phyloP scores from a whole-genome alignment of 2,329 filamentous ascomycete species.

The Zarea fungicola region DNA sequence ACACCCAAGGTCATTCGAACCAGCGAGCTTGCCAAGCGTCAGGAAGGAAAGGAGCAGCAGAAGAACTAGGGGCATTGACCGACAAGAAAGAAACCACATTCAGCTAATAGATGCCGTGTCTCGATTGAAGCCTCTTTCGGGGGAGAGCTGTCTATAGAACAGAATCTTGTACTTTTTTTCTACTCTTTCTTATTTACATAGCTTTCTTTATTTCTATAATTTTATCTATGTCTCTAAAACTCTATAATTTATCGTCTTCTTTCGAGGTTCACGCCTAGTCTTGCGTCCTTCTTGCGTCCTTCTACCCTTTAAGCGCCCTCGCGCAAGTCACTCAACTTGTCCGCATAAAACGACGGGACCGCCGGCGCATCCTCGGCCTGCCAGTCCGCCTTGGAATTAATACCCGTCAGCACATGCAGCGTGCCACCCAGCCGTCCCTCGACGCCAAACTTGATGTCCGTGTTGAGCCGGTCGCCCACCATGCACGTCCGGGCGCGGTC shows the following conservation, averaged over 20 bases:
- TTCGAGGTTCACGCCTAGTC: not conserved
- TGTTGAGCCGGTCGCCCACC: constrained; percentile 90
- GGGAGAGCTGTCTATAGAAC: too few relatives aligned
- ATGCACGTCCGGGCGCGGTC: constrained; percentile 84
- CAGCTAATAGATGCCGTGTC: too few relatives aligned
- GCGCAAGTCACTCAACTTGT: constrained; percentile 72
- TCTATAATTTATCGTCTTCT: constrained; percentile 1
- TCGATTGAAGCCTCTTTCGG: too few relatives aligned
- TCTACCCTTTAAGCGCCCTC: constrained; percentile 17
- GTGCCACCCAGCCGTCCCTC: constrained; percentile 89
- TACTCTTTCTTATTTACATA: too few relatives aligned
- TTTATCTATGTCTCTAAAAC: too few relatives aligned
- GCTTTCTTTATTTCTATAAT: too few relatives aligned
- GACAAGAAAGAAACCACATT: too few relatives aligned
- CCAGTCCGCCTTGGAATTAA: constrained; percentile 80
- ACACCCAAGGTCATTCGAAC: constrained; percentile 44
- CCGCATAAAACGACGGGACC: constrained; percentile 76
- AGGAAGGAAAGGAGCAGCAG: constrained; percentile 37
- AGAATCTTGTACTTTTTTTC: too few relatives aligned
- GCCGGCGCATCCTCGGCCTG: constrained; percentile 62
- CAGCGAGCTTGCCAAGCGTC: constrained; percentile 44
- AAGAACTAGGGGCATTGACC: constrained; percentile 20
- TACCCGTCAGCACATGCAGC: constrained; percentile 83
- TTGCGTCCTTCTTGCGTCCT: not conserved
- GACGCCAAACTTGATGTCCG: constrained; percentile 92